Evolutionary conservation across 345 rosid genomes (phyloP), one percentile per base, ranked within the genome.

Genomic region (Conringia planisiliqua): DNA sequence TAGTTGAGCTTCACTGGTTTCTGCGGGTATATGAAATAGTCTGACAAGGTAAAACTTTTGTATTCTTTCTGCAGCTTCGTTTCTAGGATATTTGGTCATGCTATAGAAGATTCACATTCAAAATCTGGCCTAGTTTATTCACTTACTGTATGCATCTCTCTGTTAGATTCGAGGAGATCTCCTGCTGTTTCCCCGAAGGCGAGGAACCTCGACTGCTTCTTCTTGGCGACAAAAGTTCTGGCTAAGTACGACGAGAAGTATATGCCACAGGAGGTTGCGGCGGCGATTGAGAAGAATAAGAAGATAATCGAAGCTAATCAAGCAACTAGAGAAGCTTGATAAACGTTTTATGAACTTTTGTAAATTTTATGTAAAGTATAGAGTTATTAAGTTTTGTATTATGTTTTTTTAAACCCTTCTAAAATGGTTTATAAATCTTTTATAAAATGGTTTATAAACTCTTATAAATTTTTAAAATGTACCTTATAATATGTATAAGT

Each of bases 181-280:
- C 67, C 72, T 47, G 50, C 81, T 59, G 87, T 92, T 33, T 89
- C 91, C 0, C 86, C 38, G 75, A 95, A 95, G 74, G 97, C 97
- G 0, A 82, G 97, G 59, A 62, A 82, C 33, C 74, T 75, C 1
- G 93, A 89, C 2, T 88, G 92, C 43, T 95, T 78, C 75, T 90
- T 95, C 73, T 78, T 89, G 8, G 97, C 98, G 0, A 81, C 87
- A 0, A 96, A 90, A 77, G 99, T 95, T 81, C 80, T 95, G 70
- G 98, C 99, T 42, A 95, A 95, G 89, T 97, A 95, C 11, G 98
- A 95, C 9, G 99, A 95, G 81, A 95, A 95, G 90, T 95, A 95
- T 78, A 95, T 92, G 99, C 99, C 99, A 0, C 57, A 66, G 63
- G 99, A 92, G 70, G 99, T 92, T 39, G 99, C 97, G 0, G 99